Evolutionary conservation across 1,139 yeast genomes (phyloP).

Genomic region (Kurtzmaniella quercitrusa): DNA sequence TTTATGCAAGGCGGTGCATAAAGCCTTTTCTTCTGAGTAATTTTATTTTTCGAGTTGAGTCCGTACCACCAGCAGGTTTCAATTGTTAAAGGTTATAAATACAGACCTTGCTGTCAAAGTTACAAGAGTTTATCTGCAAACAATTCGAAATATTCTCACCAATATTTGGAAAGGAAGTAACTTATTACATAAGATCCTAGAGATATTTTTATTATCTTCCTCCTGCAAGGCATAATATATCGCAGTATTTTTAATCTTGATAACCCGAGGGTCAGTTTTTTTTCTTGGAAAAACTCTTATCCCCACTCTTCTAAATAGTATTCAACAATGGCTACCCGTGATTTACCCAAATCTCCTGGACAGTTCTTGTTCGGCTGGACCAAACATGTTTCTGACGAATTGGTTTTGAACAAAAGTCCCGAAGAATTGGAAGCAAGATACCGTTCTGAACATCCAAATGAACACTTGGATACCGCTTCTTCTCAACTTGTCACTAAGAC

Average conservation of each 20-base stretch:
- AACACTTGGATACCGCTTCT: slow-evolving; percentile 17
- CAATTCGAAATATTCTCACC: too few species aligned
- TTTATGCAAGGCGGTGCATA: background rate
- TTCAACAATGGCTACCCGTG: slow-evolving; percentile 43
- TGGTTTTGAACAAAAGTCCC: slow-evolving; percentile 17
- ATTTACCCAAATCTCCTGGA: slow-evolving; percentile 42
- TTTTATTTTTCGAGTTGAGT: background rate
- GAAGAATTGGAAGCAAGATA: slow-evolving; percentile 7
- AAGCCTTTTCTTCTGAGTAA: background rate
- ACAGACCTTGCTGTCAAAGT: background rate
- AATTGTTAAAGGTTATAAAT: background rate
- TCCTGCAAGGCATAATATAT: background rate
- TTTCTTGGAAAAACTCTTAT: too few species aligned
- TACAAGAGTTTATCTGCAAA: too few species aligned
- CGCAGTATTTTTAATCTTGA: background rate
- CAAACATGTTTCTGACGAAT: slow-evolving; percentile 28
- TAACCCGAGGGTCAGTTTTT: too few species aligned
- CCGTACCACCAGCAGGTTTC: background rate
- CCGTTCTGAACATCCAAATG: slow-evolving; percentile 13
- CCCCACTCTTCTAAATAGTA: background rate
- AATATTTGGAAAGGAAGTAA: too few species aligned
- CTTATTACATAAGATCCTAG: too few species aligned
- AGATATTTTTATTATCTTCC: too few species aligned
- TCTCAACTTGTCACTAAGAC: slow-evolving; percentile 16
- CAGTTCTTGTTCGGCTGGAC: slow-evolving; percentile 39